Conservation (phyloP, 164 flowering plant species). For the Kingdonia uniflora region DNA sequence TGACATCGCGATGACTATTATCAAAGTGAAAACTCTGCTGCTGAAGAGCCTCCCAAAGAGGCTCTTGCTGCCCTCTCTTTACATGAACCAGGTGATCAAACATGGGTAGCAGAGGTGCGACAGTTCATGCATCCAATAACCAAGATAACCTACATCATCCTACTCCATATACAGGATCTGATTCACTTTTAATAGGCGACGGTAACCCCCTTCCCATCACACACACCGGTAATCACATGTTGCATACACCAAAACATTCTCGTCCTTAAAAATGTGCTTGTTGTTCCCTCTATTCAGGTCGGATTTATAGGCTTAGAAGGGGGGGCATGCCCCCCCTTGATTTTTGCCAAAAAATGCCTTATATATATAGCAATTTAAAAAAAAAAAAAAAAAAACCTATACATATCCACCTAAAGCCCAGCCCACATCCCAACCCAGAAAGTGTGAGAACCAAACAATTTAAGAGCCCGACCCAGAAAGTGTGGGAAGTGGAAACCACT, state of each 20-base stretch:
- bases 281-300: not conserved
- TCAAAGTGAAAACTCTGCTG: not conserved
- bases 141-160: not conserved
- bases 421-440: no score
- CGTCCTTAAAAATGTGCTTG: not conserved
- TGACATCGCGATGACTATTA: not conserved
- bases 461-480: no score
- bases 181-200: not conserved
- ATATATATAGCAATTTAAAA: no score
- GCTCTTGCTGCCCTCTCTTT: not conserved
- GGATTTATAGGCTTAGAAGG: no score
- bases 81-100: not conserved
- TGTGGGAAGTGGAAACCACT: no score
- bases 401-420: no score
- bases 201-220: not conserved
- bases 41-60: not conserved
- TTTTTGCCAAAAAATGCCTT: no score
- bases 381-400: no score
- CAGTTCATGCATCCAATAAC: not conserved
- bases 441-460: no score
- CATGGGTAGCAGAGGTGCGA: not conserved
- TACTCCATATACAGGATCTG: not conserved
- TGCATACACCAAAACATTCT: not conserved
- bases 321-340: no score
- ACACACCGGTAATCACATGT: not conserved